Base-by-base conservation (phyloP, 441 rosid genomes). In the Gossypium lobatum region DNA sequence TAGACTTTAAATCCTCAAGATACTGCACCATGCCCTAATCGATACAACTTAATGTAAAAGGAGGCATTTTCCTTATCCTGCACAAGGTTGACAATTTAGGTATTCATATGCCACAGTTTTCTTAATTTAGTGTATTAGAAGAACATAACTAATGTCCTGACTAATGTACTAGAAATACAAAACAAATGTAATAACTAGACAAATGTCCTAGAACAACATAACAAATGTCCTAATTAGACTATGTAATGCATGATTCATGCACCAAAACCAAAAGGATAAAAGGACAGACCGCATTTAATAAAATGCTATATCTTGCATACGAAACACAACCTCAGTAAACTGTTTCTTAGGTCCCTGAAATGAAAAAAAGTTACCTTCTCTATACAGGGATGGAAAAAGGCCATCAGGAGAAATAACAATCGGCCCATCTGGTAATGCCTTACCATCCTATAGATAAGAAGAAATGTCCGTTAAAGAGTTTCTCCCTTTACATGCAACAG, bases 381-480 rank as follows among this genome's bases (percentile, higher is more conserved):
- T 91, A 82, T 66, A 89, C 70, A 93, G 70, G 34, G 97, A 96
- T 64, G 99, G 99, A 80, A 96, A 87, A 76, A 96, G 86, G 26
- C 99, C 99, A 78, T 96, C 99, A 0, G 99, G 97, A 70, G 99
- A 96, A 81, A 93, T 92, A 75, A 96, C 93, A 77, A 92, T 89
- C 18, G 99, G 99, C 39, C 98, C 99, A 77, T 92, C 97, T 14
- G 99, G 98, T 83, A 96, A 88, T 72, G 91, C 90, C 80, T 86
- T 89, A 68, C 98, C 99, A 50, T 96, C 94, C 99, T 91, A 82
- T 42, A 66, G 74, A 79, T 74, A 65, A 37, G 23, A 78, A 13
- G 74, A 59, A 2, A 52, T n/a, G 52, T n/a, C 34, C 2, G 76
- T 72, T 46, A 72, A 61, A 25, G 17, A 16, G n/a, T 16, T 52